A percentile compares a stretch with the other conserved stretches of the same genome.
These are phyloP conservation scores for Phalaenopsis hybrid DNA, from an alignment of 116 monocot genomes.

Conservation along the genomic window DNA sequence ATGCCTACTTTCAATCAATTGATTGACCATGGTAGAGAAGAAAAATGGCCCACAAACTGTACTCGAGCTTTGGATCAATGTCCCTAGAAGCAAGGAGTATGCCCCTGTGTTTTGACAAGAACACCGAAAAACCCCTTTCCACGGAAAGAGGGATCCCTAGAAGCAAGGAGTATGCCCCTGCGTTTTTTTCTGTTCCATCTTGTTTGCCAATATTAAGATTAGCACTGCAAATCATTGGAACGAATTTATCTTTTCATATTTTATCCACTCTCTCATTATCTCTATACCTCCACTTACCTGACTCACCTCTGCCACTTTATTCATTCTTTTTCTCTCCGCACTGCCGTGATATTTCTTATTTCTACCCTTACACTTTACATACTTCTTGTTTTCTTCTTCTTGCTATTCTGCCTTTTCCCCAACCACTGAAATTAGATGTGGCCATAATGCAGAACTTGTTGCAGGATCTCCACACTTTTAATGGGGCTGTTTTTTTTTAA, in stretches of 20 bases:
- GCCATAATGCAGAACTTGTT: background rate
- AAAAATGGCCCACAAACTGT: slow-evolving; percentile 9
- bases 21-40: slow-evolving; percentile 15
- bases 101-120: background rate
- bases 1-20: slow-evolving; percentile 17
- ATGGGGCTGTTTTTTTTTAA: background rate
- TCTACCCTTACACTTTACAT: background rate
- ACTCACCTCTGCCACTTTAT: too few relatives aligned
- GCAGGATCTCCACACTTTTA: background rate
- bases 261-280: background rate
- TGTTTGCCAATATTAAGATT: background rate
- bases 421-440: background rate
- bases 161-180: background rate
- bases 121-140: too few relatives aligned
- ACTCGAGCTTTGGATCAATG: slow-evolving; percentile 15
- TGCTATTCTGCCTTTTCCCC: background rate
- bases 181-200: background rate
- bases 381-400: background rate
- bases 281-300: background rate
- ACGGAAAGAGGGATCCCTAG: too few relatives aligned
- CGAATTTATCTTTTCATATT: background rate
- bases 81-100: background rate
- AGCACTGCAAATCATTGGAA: background rate
- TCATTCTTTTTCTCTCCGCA: background rate
- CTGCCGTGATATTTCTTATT: background rate